These are phyloP conservation scores for Rhododendron griersonianum DNA, from an alignment of 148 eudicot species.

Conservation along the genomic window DNA sequence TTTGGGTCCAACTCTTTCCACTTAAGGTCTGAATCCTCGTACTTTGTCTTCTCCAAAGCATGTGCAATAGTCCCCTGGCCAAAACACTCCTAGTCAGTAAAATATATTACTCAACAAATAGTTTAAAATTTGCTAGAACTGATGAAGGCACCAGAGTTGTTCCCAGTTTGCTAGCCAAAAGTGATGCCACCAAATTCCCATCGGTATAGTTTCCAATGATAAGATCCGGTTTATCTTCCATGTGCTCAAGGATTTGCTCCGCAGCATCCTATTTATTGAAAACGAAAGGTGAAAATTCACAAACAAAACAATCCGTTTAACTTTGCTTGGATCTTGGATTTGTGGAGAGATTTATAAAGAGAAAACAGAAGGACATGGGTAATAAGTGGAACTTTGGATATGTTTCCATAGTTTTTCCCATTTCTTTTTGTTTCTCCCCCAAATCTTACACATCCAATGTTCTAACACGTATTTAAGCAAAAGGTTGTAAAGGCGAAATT, in stretches of 20 bases:
- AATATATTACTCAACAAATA: background rate
- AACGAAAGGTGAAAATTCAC: background rate
- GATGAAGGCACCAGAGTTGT: constrained; percentile 51
- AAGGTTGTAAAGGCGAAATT: background rate
- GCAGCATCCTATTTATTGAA: constrained; percentile 61
- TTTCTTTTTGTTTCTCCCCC: background rate
- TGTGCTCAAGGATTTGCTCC: constrained; percentile 51
- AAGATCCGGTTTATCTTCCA: constrained; percentile 91
- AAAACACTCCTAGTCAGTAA: background rate
- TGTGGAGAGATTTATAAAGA: background rate
- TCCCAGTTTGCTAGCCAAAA: constrained; percentile 88
- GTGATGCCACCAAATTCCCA: constrained; percentile 88
- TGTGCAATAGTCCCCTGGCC: constrained; percentile 89
- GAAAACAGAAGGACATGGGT: background rate
- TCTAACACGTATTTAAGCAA: background rate
- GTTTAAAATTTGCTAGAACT: background rate
- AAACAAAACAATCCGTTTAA: background rate
- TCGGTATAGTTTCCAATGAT: constrained; percentile 95
- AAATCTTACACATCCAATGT: background rate
- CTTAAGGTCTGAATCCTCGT: constrained; percentile 87
- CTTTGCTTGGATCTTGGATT: background rate
- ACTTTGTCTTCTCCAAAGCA: constrained; percentile 95
- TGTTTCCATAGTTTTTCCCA: background rate
- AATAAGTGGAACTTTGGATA: background rate
- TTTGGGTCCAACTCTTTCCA: constrained; percentile 83